Evolutionary conservation across 1,284 basidiomycete species (phyloP).

Genomic region (Irpex sp.): DNA sequence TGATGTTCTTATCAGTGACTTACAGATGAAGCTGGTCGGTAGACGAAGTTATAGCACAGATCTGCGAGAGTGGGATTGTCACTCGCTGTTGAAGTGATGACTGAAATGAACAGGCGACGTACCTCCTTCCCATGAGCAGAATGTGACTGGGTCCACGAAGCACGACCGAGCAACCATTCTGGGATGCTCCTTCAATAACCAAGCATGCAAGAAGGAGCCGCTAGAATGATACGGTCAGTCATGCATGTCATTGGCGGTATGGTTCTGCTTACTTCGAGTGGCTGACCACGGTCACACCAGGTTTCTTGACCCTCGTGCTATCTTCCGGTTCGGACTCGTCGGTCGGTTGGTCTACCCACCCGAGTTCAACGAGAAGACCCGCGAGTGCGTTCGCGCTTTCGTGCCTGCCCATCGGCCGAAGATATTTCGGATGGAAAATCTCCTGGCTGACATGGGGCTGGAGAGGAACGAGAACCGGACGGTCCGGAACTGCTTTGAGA

Average conservation of each 20-base stretch:
- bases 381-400: slow-evolving; percentile 61
- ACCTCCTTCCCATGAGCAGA: slow-evolving; percentile 91
- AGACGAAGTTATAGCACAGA: slow-evolving; percentile 87
- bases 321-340: slow-evolving; percentile 1
- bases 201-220: slow-evolving; percentile 75
- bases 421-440: slow-evolving; percentile 72
- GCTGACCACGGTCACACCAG: slow-evolving; percentile 74
- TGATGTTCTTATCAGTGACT: slow-evolving; percentile 19
- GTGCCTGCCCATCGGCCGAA: slow-evolving; percentile 63
- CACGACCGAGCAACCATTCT: slow-evolving; percentile 70
- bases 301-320: slow-evolving; percentile 1
- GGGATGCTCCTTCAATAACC: slow-evolving; percentile 80
- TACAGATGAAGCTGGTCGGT: slow-evolving; percentile 61
- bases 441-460: slow-evolving; percentile 86
- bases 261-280: slow-evolving; percentile 74
- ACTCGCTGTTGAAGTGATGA: slow-evolving; percentile 1
- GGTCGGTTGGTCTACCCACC: slow-evolving; percentile 45
- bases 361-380: slow-evolving; percentile 55
- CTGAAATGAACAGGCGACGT: slow-evolving; percentile 19
- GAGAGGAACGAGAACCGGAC: slow-evolving; percentile 75
- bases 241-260: not conserved
- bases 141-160: slow-evolving; percentile 87
- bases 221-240: slow-evolving; percentile 30
- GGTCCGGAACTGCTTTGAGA: slow-evolving; percentile 52
- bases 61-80: slow-evolving; percentile 38